Base-by-base conservation (phyloP, 495 filamentous ascomycete species). In the Letharia lupina region DNA sequence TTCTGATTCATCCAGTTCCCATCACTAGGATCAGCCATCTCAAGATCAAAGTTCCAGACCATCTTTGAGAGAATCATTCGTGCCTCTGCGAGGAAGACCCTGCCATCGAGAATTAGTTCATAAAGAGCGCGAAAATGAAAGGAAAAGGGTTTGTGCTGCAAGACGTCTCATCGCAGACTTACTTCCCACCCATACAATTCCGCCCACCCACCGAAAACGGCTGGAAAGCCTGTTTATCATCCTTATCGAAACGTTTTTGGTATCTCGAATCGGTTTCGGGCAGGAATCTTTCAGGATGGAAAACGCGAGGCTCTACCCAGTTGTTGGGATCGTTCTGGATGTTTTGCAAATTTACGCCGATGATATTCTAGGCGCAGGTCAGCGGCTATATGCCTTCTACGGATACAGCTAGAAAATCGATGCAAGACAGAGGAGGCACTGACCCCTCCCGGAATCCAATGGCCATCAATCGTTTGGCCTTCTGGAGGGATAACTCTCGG, bases 161-260 rank as follows among this genome's bases (percentile, higher is more conserved):
- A 28, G 16, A 33, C 8, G 13, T 31, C 23, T 15, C 20, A 16
- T 28, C 23, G 23, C n/a, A 37, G 33, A 73, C 75, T 42, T 67
- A 80, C 77, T 74, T 75, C 42, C 73, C 74, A 11, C 81, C 81
- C 3, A 83, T 62, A 62, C 79, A 83, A 50, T 69, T 73, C 13
- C 79, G 70, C 1, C 75, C 71, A 2, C 81, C 81, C 1, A 78
- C 63, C 39, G 72, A 70, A 58, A 82, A 83, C 2, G 81, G 78
- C 58, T 79, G 75, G 15, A 78, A 63, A 6, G 72, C 73, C 13
- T 78, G 74, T 33, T 72, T 76, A 3, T 71, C 70, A 60, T 83
- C 79, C 0, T 57, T 67, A 2, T 65, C 71, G 33, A 76, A 80
- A 1, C 66, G 65, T 39, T 76, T 69, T 4, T 69, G 61, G 42